Conservation (phyloP, 1,284 basidiomycete genomes). For the Chalciporus sp. region DNA sequence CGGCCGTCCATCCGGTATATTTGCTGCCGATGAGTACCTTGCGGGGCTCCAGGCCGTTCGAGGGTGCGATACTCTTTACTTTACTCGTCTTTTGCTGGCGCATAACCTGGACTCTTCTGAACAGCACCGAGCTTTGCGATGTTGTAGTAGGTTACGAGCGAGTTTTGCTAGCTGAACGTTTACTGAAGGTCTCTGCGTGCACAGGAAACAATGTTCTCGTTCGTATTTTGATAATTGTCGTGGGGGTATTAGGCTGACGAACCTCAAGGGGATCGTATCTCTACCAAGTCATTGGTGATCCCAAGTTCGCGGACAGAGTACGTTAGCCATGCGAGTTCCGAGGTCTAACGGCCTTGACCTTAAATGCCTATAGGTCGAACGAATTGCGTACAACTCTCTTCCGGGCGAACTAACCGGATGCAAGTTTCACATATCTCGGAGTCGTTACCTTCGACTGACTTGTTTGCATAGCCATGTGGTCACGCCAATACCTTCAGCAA, state of each 20-base stretch:
- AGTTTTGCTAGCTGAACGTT: no score
- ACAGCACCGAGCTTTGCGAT: constrained; percentile 52
- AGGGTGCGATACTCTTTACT: constrained; percentile 41
- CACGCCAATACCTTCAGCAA: constrained; percentile 50
- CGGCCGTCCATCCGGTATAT: constrained; percentile 60
- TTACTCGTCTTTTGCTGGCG: neutral
- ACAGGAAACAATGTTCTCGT: constrained; percentile 63
- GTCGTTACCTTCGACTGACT: no score
- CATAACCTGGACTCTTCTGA: constrained; percentile 18
- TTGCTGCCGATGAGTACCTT: constrained; percentile 58
- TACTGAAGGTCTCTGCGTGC: no score
- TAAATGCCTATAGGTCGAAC: neutral
- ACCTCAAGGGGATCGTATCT: constrained; percentile 32
- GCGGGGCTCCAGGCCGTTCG: constrained; percentile 55
- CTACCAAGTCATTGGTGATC: constrained; percentile 59
- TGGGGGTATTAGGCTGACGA: neutral
- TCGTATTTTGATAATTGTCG: constrained; percentile 18
- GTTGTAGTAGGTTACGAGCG: constrained; percentile 45
- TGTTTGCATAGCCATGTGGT: no score
- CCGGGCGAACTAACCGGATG: constrained; percentile 2
- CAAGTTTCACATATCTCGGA: no score
- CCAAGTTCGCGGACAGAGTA: constrained; percentile 53
- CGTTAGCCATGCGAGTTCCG: neutral
- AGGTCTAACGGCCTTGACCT: neutral
- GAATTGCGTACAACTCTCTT: constrained; percentile 5